phyloP scores from a whole-genome alignment of 176 grass and related monocot genomes.

The Musa schizocarpa region DNA sequence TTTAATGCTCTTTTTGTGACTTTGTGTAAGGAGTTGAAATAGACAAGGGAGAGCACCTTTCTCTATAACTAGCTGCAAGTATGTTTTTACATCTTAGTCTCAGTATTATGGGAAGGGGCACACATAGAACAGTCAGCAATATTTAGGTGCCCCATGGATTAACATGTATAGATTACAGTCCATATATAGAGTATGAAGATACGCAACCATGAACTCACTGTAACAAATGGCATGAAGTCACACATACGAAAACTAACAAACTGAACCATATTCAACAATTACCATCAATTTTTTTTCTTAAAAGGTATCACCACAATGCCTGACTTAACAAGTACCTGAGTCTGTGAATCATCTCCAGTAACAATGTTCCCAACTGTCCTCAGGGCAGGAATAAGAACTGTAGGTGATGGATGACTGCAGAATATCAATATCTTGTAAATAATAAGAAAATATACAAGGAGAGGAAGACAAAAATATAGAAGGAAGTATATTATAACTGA shows the following conservation, averaged over 20 bases:
- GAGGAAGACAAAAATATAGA: neutral
- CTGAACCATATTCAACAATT: neutral
- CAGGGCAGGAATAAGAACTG: slow-evolving; percentile 53
- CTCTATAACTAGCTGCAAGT: slow-evolving; percentile 59
- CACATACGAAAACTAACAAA: neutral
- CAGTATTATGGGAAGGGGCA: neutral
- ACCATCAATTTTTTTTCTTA: neutral
- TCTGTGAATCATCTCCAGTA: slow-evolving; percentile 57
- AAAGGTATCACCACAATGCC: neutral
- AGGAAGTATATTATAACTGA: neutral
- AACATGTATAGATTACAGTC: neutral
- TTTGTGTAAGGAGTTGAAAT: slow-evolving; percentile 27
- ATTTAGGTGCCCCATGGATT: neutral
- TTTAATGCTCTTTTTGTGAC: slow-evolving; percentile 45
- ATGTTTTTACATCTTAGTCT: slow-evolving; percentile 5
- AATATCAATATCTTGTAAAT: slow-evolving; percentile 12
- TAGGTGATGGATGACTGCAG: slow-evolving; percentile 43
- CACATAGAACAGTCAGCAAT: neutral
- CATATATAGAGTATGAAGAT: neutral
- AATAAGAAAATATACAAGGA: neutral
- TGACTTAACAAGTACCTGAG: slow-evolving; percentile 34
- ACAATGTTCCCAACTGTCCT: slow-evolving; percentile 46
- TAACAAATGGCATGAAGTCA: neutral
- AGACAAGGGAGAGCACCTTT: slow-evolving; percentile 42
- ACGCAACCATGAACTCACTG: neutral